These are phyloP conservation scores for Debaryomyces castellii DNA, from an alignment of 805 yeast genomes.

Conservation along the genomic window DNA sequence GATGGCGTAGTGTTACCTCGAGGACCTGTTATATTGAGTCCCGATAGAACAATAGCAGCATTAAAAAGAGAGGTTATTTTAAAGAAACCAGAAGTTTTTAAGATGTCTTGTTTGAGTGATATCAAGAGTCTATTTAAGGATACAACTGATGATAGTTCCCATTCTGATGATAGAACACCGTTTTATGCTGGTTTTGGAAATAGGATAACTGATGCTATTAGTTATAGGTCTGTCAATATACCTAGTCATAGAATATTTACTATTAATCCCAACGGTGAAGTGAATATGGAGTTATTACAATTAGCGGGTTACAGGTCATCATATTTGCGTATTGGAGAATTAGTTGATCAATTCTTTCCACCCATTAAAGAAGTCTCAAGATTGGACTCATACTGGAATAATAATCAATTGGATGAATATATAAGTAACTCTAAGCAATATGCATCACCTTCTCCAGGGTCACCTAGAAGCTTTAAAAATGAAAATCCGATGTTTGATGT, in stretches of 20 bases:
- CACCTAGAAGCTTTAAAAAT: conserved; percentile 19
- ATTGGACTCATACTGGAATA: conserved; percentile 33
- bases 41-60: conserved; percentile 97
- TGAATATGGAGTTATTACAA: conserved; percentile 93
- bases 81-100: conserved; percentile 96
- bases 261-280: conserved; percentile 94
- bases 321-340: conserved; percentile 84
- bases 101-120: conserved; percentile 94
- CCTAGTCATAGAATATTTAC: conserved; percentile 95
- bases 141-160: conserved; percentile 2
- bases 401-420: conserved; percentile 34
- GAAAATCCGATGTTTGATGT: conserved; percentile 24
- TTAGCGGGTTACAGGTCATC: conserved; percentile 89
- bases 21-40: conserved; percentile 94
- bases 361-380: conserved; percentile 48
- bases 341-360: conserved; percentile 97
- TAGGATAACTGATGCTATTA: conserved; percentile 92
- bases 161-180: conserved; percentile 61
- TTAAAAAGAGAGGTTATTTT: conserved; percentile 85
- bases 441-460: conserved; percentile 19
- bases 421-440: conserved; percentile 13
- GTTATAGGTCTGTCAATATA: conserved; percentile 89
- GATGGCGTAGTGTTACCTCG: conserved; percentile 64
- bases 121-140: conserved; percentile 66
- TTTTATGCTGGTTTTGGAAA: conserved; percentile 98